A percentile compares a stretch with the other conserved stretches of the same genome.
Conservation (phyloP, 2,329 filamentous ascomycete genomes). For the Cordyceps tenuipes region DNA sequence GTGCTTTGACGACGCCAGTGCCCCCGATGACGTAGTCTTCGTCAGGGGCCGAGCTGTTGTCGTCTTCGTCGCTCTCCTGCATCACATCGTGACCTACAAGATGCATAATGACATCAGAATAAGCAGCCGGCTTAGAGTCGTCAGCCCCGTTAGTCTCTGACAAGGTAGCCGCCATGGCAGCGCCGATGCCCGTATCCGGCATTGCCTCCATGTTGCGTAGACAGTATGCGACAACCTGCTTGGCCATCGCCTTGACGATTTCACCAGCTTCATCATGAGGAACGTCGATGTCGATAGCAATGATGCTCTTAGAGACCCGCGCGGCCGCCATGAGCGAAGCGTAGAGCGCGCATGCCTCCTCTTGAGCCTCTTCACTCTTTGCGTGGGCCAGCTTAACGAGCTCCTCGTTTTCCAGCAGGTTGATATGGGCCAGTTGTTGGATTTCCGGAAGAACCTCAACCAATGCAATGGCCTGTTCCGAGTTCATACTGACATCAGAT, state of each 20-base stretch:
- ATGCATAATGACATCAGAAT: slow-evolving; percentile 75
- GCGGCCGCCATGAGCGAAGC: slow-evolving; percentile 85
- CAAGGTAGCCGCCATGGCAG: slow-evolving; percentile 35
- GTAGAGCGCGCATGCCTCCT: slow-evolving; percentile 90
- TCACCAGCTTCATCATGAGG: slow-evolving; percentile 76
- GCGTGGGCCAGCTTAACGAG: slow-evolving; percentile 64
- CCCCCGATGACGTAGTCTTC: slow-evolving; percentile 95
- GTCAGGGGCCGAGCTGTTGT: slow-evolving; percentile 65
- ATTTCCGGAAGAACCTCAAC: slow-evolving; percentile 86
- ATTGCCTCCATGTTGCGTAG: slow-evolving; percentile 81
- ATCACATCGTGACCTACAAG: slow-evolving; percentile 65
- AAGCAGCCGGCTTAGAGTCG: slow-evolving; percentile 33
- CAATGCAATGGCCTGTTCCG: slow-evolving; percentile 83
- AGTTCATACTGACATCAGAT: slow-evolving; percentile 70
- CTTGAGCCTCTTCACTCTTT: slow-evolving; percentile 69
- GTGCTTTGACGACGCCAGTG: slow-evolving; percentile 87
- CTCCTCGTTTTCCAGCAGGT: slow-evolving; percentile 71
- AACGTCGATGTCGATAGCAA: slow-evolving; percentile 87
- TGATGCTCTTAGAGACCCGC: slow-evolving; percentile 70
- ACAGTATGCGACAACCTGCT: slow-evolving; percentile 91
- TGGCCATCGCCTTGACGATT: slow-evolving; percentile 82
- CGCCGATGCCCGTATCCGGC: slow-evolving; percentile 54
- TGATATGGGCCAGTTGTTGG: slow-evolving; percentile 73
- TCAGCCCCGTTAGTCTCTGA: slow-evolving; percentile 28
- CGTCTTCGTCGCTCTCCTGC: slow-evolving; percentile 46